Evolutionary conservation across 2,329 filamentous ascomycete genomes (phyloP).

Genomic region (Ceratocystis papillata): DNA sequence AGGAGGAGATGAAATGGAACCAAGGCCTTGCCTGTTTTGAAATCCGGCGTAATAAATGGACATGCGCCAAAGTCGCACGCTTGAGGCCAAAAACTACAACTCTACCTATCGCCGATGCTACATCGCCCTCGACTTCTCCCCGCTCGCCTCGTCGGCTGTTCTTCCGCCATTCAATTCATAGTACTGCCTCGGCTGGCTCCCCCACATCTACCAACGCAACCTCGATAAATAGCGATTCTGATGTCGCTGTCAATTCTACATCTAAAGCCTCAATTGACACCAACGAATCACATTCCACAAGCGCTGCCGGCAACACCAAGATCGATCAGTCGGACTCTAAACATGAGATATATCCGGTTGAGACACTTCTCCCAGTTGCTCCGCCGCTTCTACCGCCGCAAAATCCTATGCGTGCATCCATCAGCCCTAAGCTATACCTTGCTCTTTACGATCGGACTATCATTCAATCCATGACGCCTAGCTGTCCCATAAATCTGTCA

Average conservation of each 20-base stretch:
- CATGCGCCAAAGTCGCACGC: conserved; percentile 55
- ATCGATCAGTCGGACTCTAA: background rate
- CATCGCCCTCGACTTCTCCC: conserved; percentile 33
- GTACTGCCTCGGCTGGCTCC: conserved; percentile 27
- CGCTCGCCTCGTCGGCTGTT: conserved; percentile 42
- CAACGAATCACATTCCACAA: conserved; percentile 20
- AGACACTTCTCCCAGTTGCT: conserved; percentile 59
- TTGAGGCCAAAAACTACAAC: conserved; percentile 37
- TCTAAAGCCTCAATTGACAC: conserved; percentile 37
- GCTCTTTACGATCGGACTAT: conserved; percentile 88
- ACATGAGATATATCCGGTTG: conserved; percentile 38
- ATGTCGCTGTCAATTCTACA: conserved; percentile 31
- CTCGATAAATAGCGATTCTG: conserved; percentile 27
- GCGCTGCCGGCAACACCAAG: conserved; percentile 4
- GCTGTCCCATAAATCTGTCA: conserved; percentile 74
- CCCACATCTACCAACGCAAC: conserved; percentile 24
- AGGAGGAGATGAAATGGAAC: conserved; percentile 66
- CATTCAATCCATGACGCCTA: conserved; percentile 65
- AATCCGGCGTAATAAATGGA: conserved; percentile 72
- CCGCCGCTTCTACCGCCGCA: conserved; percentile 59
- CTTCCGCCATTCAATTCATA: conserved; percentile 39
- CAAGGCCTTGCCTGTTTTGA: conserved; percentile 70
- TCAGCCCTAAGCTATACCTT: conserved; percentile 61
- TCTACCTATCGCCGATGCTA: conserved; percentile 26
- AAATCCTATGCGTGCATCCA: conserved; percentile 67